Percentiles rank a stretch among this genome's conserved stretches.
phyloP scores from a whole-genome alignment of 306 rosid species.

The Quercus bicolor region DNA sequence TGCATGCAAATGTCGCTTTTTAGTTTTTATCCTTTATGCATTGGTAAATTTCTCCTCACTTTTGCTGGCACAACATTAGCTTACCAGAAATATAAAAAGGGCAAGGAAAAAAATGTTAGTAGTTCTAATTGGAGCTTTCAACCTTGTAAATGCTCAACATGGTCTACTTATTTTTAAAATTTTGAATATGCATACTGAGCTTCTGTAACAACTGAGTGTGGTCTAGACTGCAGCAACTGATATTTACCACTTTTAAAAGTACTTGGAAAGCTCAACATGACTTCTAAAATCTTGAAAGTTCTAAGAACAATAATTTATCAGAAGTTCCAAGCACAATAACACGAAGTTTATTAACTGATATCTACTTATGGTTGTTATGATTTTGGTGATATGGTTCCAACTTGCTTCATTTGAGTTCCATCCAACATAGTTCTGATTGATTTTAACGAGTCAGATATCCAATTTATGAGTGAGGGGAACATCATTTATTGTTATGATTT shows the following conservation, averaged over 20 bases:
- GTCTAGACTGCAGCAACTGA: neutral
- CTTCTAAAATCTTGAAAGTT: neutral
- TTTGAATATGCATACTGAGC: neutral
- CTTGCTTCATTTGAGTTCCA: neutral
- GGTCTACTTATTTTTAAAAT: neutral
- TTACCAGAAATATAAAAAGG: neutral
- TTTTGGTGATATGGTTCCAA: neutral
- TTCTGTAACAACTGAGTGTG: neutral
- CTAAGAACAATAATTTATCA: neutral
- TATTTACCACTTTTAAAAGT: neutral
- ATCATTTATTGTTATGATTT: slow-evolving; percentile 5
- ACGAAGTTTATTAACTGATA: neutral
- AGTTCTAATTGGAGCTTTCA: neutral
- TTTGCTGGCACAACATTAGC: neutral
- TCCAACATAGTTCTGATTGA: neutral
- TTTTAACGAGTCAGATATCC: neutral
- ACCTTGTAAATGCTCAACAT: neutral
- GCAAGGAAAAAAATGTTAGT: neutral
- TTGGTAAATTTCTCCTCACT: neutral
- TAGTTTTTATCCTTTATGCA: neutral
- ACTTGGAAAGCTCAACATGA: neutral
- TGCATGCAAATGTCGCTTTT: neutral
- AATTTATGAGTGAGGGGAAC: neutral
- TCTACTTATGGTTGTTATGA: neutral
- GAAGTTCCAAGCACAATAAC: neutral